Evolutionary conservation across 2,329 filamentous ascomycete species (phyloP).

Genomic region (Lachnum nothofagi): DNA sequence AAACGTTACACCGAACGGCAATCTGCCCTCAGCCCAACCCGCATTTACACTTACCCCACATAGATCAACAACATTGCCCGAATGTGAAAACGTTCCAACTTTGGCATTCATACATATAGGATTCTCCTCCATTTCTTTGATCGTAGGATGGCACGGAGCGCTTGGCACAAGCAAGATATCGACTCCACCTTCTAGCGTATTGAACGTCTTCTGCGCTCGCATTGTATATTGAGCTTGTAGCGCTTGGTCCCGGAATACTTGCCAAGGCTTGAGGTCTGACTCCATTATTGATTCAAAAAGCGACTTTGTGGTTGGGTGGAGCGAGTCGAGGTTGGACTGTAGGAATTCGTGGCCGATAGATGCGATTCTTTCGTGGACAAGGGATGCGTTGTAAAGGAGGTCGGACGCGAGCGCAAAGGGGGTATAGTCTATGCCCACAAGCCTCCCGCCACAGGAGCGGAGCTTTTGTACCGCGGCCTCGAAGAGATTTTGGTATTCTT

Average conservation of each 20-base stretch:
- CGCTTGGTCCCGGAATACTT: constrained; percentile 39
- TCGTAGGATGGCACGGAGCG: constrained; percentile 42
- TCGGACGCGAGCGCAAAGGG: constrained; percentile 45
- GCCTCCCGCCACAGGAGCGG: constrained; percentile 36
- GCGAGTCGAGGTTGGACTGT: constrained; percentile 33
- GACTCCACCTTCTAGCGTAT: constrained; percentile 33
- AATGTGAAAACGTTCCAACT: constrained; percentile 48
- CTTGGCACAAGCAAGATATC: constrained; percentile 48
- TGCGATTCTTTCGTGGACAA: constrained; percentile 48
- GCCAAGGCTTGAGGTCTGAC: constrained; percentile 37
- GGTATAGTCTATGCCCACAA: constrained; percentile 38
- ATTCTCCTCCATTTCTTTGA: constrained; percentile 46
- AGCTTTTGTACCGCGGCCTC: constrained; percentile 34
- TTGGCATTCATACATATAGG: constrained; percentile 46
- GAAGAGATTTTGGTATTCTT: constrained; percentile 38
- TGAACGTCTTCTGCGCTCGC: constrained; percentile 21
- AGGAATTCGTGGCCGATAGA: constrained; percentile 36
- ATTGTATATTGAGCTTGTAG: constrained; percentile 25
- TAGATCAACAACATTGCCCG: constrained; percentile 51
- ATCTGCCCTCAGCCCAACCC: constrained; percentile 20
- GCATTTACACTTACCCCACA: constrained; percentile 38
- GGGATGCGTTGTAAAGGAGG: constrained; percentile 48
- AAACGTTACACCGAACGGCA: constrained; percentile 38
- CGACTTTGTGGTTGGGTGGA: constrained; percentile 44
- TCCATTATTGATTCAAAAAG: constrained; percentile 39